Evolutionary conservation across 78 protist genomes (phyloP), one percentile per base, ranked within the genome.

Genomic region (Mastigamoeba balamuthi): DNA sequence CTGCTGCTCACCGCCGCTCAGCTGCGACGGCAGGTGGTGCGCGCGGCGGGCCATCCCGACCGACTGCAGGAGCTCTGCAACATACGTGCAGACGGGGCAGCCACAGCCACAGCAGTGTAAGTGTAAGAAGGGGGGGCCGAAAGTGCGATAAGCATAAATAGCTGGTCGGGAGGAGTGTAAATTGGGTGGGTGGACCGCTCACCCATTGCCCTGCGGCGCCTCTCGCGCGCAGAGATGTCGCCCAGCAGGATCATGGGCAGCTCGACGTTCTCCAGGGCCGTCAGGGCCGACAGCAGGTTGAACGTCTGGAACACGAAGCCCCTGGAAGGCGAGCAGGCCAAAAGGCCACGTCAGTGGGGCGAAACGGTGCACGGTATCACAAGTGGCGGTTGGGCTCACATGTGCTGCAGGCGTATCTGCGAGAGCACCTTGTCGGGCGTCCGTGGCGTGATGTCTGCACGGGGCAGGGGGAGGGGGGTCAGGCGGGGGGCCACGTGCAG

Each of bases 1-100:
- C 83, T 92, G 95, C 75, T 93, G 98, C 84, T 95, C 96, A 35
- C 98, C 98, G 28, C 98, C 98, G 0, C 95, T 91, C 30, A 95
- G 78, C 79, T 77, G 66, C 0, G 88, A 80, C n/a, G 98, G 98
- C 2, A 78, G 39, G 82, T 95, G 98, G 76, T 83, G 76, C 27
- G 78, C 17, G 28, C 98, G 88, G 6, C 84, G 85, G 41, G 73
- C 81, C 86, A 95, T 77, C 9, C 94, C 93, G 0, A 95, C 91
- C 23, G 39, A 0, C 52, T 53, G 28, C 39, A 91, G 91, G 29
- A 80, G 73, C n/a, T n/a, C 66, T 63, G 38, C 36, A 44, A 66
- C 10, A 28, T 30, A n/a, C n/a, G n/a, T n/a, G n/a, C n/a, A n/a
- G n/a, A n/a, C n/a, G n/a, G n/a, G n/a, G n/a, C n/a, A n/a, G n/a